Conservation (phyloP, 495 filamentous ascomycete genomes). For the Lichenothelia convexa region DNA sequence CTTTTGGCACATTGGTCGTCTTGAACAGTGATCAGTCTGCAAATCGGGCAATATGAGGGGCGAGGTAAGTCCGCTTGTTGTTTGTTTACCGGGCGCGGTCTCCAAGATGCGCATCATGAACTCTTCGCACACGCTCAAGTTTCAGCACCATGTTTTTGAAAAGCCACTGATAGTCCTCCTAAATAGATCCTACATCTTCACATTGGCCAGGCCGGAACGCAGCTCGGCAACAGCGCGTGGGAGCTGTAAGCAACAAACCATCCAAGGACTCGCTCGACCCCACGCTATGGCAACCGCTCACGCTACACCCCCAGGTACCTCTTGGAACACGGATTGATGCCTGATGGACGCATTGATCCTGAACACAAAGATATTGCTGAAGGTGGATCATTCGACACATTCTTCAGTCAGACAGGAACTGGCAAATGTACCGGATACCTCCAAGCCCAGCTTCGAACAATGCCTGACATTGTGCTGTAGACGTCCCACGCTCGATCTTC, state of each 20-base stretch:
- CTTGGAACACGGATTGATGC: constrained; percentile 72
- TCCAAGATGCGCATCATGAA: neutral
- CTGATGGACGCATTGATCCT: constrained; percentile 53
- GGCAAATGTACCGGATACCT: too few relatives aligned
- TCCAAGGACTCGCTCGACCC: neutral
- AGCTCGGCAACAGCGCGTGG: constrained; percentile 90
- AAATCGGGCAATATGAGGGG: constrained; percentile 4
- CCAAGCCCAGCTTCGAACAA: too few relatives aligned
- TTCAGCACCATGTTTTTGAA: constrained; percentile 42
- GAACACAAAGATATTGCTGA: constrained; percentile 41
- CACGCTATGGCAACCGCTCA: neutral
- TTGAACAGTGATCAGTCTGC: too few relatives aligned
- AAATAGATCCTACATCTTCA: too few relatives aligned
- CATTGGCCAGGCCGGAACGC: constrained; percentile 80
- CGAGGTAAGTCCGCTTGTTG: too few relatives aligned
- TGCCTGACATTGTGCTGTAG: too few relatives aligned
- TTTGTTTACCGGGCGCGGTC: neutral
- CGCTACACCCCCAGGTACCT: constrained; percentile 42
- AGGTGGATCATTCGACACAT: constrained; percentile 66
- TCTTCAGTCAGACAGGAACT: constrained; percentile 72
- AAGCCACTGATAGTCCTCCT: too few relatives aligned
- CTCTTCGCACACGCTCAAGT: neutral
- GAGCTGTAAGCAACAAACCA: constrained; percentile 62
- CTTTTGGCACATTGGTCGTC: too few relatives aligned
- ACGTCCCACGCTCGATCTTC: constrained; percentile 78